Evolutionary conservation across 352 stramenopile genomes (phyloP), one percentile per base, ranked within the genome.

Genomic region (Globisporangium nodosum): DNA sequence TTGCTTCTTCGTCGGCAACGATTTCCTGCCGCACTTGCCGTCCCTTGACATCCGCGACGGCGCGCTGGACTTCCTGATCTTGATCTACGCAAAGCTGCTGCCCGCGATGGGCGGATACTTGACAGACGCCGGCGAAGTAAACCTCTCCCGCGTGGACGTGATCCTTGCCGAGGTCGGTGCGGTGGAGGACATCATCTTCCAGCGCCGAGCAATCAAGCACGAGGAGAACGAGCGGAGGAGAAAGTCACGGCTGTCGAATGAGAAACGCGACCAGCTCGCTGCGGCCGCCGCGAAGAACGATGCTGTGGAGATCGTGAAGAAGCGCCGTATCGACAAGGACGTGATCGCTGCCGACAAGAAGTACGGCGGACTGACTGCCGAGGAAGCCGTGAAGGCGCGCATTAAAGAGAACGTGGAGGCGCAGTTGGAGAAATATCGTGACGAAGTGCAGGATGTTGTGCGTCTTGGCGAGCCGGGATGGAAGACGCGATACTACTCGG

Each of bases 1-100:
- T 6, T 37, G 33, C 9, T 37, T 37, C 33, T 37, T 37, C 33
- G 33, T 37, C 5, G 33, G 33, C 33, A 37, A 37, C 33, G 33
- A 37, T 11, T 37, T 37, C 33, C 33, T 37, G 33, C 33, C 33
- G 33, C 33, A 37, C 33, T 11, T 37, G 33, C 33, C 33, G 33
- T 37, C 33, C 4, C 33, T 37, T 11, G 33, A 37, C 33, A 37
- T 37, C 3, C 0, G 60, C 74, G 43, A 45, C 66, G 16, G 97
- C n/a, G 97, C 92, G 1, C 70, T 99, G 40, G 96, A 99, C 73
- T 98, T 98, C 64, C 73, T 99, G 27, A 96, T 99, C 37, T 95
- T 98, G 66, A 87, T 99, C 21, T 99, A 99, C 76, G 95, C 85
- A 13, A 85, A 93, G 33, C 4, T 37, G 5, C 9, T 37, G 33